Conservation (phyloP, 208 protist genomes). For the Kentomonas sorsogonicus region DNA sequence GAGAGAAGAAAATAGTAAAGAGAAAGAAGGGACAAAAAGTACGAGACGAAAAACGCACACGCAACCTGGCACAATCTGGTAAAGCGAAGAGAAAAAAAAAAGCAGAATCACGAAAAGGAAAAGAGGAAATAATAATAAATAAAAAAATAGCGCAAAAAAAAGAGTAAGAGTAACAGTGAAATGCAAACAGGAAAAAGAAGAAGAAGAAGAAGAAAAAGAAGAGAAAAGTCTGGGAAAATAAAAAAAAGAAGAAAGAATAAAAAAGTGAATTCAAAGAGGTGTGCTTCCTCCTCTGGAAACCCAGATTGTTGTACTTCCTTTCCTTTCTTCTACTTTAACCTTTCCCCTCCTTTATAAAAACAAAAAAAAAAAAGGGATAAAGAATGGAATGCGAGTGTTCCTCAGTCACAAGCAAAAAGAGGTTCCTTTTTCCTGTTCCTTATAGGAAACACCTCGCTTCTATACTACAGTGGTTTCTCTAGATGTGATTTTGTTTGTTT, state of each 20-base stretch:
- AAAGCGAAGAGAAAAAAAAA: background rate
- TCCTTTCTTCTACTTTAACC: too few relatives aligned
- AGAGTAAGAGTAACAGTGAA: too few relatives aligned
- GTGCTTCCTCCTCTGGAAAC: too few relatives aligned
- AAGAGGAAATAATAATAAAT: background rate
- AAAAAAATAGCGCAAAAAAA: constrained; percentile 11
- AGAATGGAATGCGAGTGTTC: too few relatives aligned
- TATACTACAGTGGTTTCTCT: background rate
- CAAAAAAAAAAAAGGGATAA: background rate
- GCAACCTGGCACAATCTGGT: background rate
- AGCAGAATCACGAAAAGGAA: background rate
- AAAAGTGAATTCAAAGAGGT: constrained; percentile 7
- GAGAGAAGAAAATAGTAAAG: background rate
- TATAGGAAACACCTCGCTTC: background rate
- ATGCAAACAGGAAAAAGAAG: too few relatives aligned
- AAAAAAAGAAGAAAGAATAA: constrained; percentile 1
- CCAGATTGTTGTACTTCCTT: too few relatives aligned
- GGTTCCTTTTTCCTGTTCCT: background rate
- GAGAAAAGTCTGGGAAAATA: too few relatives aligned
- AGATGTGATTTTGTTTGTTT: background rate
- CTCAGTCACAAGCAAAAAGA: too few relatives aligned
- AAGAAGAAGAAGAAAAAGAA: too few relatives aligned
- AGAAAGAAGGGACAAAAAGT: background rate
- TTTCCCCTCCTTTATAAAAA: background rate
- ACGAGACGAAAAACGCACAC: too few relatives aligned